Percentiles rank a stretch among this genome's conserved stretches.
Evolutionary conservation across 179 eudicot species (phyloP).

Genomic region (Beta corolliflora): DNA sequence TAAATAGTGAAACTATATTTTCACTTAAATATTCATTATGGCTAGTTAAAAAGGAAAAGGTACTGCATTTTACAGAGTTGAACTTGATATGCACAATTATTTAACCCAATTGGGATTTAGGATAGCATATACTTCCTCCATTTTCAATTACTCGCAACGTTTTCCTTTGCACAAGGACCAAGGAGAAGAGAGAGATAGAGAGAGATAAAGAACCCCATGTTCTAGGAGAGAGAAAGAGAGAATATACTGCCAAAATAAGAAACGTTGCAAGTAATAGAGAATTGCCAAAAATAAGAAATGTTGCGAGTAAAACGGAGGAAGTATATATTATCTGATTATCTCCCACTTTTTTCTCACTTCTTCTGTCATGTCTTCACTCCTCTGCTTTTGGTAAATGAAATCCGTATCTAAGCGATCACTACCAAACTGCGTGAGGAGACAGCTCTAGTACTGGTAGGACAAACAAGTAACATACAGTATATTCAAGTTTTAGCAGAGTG

Average conservation of each 20-base stretch:
- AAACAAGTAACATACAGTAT: neutral
- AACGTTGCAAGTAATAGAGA: too few relatives aligned
- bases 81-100: slow-evolving; percentile 2
- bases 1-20: too few relatives aligned
- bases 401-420: neutral
- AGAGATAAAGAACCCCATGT: too few relatives aligned
- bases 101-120: neutral
- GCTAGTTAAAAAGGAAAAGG: neutral
- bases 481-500: slow-evolving; percentile 4
- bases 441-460: neutral
- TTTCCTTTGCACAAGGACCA: too few relatives aligned
- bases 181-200: too few relatives aligned
- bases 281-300: too few relatives aligned
- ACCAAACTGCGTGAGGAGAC: neutral
- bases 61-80: neutral
- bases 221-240: too few relatives aligned
- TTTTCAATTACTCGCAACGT: too few relatives aligned
- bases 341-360: neutral
- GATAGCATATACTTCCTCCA: too few relatives aligned
- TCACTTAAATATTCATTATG: neutral
- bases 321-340: neutral
- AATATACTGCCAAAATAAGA: too few relatives aligned
- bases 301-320: too few relatives aligned
- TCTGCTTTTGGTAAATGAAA: neutral
- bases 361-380: neutral